Base-by-base conservation (phyloP, 305 asterid genomes). In the Plantago lanceolata region DNA sequence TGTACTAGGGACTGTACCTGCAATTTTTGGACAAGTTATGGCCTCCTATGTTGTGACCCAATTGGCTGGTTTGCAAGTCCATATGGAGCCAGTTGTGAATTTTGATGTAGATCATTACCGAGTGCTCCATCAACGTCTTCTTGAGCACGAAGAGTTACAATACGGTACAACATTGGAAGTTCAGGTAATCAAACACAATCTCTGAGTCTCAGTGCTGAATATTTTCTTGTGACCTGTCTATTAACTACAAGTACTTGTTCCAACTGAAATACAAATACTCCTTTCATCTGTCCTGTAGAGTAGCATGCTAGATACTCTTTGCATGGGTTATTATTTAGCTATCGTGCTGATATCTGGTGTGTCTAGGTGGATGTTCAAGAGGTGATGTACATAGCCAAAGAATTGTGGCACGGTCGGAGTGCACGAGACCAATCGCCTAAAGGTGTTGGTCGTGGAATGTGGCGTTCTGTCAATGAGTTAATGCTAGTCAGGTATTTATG, bases 11-110 rank as follows among this genome's bases (percentile, higher is more conserved):
- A 87, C 96, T 55, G 84, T 92, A 76, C 98, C 97, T 59, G 98
- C 97, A 72, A 89, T 89, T 68, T 92, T 92, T 57, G 98, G 98
- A 68, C 98, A 89, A 76, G 85, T 92, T 65, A 92, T 92, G 96
- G 98, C 98, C 65, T 89, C 97, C 61, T 84, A 87, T 78, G 95
- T 85, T 55, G 76, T 78, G 66, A 87, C 96, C 57, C 88, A 85
- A 74, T 74, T 92, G 54, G 96, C 96, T 54, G 89, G 73, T 62
- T 65, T 92, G 78, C 87, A 85, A 73, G 87, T 92, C 67, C 80
- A 83, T 64, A 81, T 84, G 95, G 96, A 92, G 65, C 97, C 97
- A 19, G 83, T 92, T 63, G 97, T 89, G 66, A 92, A 89, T 74
- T 81, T 89, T 71, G 96, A 85, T 77, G 66, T 53, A 64, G 98